Conservation (phyloP, 495 filamentous ascomycete species). For the Margaritispora aquatica region DNA sequence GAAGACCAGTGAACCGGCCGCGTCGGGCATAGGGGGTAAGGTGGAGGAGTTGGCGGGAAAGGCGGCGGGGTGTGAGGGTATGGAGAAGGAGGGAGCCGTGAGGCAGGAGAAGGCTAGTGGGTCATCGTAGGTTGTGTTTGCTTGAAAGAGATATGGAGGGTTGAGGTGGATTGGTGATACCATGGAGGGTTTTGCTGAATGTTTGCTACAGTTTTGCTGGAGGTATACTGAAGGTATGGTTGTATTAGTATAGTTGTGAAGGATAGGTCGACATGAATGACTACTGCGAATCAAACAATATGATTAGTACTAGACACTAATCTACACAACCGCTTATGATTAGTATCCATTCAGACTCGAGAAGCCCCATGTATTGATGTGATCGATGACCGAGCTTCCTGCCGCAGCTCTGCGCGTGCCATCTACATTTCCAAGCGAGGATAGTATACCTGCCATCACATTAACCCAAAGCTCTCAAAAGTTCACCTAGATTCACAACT, state of each 20-base stretch:
- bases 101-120: conserved; percentile 18
- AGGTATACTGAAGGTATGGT: background rate
- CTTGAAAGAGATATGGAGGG: background rate
- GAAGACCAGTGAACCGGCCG: conserved; percentile 3
- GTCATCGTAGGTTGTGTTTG: background rate
- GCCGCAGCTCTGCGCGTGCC: background rate
- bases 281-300: background rate
- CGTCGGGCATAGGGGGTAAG: conserved; percentile 10
- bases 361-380: conserved; percentile 10
- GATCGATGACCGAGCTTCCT: background rate
- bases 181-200: too few relatives aligned
- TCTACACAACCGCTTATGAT: background rate
- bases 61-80: conserved; percentile 17
- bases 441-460: background rate
- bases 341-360: conserved; percentile 8
- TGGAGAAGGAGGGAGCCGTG: conserved; percentile 22
- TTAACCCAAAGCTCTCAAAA: background rate
- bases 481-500: background rate
- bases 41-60: conserved; percentile 20
- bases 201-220: too few relatives aligned
- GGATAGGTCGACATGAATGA: too few relatives aligned
- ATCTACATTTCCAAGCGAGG: background rate
- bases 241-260: background rate
- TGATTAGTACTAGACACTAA: background rate
- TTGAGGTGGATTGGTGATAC: too few relatives aligned